Evolutionary conservation across 2,329 filamentous ascomycete genomes (phyloP), one percentile per base, ranked within the genome.

Genomic region (Fonsecaea nubica): DNA sequence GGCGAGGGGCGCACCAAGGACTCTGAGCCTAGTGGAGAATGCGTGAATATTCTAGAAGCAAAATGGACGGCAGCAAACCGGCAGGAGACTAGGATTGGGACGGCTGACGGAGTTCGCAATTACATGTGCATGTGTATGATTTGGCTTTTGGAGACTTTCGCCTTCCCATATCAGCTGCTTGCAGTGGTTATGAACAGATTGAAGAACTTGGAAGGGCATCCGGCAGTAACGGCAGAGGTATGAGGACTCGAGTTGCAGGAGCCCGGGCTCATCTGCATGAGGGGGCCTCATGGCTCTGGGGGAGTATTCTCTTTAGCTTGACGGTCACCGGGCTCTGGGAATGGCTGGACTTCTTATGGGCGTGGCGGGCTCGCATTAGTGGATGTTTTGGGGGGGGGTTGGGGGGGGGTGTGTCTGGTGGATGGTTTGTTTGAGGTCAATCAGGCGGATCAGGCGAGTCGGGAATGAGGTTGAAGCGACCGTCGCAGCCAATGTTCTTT

Each of bases 1-100:
- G 63, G 76, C 84, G 86, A 67, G 55, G 54, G 35, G 63, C 64
- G 13, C 68, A 68, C 33, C 60, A 66, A 58, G 65, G 68, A 15
- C 62, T 66, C 9, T 66, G 64, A 56, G 54, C 15, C n/a, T 4
- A 55, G 52, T 35, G 25, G 25, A 25, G 45, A 50, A 25, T 12
- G 18, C 45, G 18, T 21, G 18, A 50, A 25, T 25, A 12, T 50
- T 50, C 45, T 50, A 50, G 45, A 50, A 50, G 45, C 18, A 50
- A 32, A 30, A 38, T 13, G 25, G 15, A 38, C 35, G 35, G 52
- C 36, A 3, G 18, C 55, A 58, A n/a, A 15, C 21, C 32, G 40
- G 33, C 25, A n/a, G 15, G 58, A 52, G 38, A 55, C 32, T 18
- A 32, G 42, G 35, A 13, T 21, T 12, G 45, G 56, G n/a, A 36